Evolutionary conservation across 441 rosid genomes (phyloP).

Genomic region (Gossypium trilobum): DNA sequence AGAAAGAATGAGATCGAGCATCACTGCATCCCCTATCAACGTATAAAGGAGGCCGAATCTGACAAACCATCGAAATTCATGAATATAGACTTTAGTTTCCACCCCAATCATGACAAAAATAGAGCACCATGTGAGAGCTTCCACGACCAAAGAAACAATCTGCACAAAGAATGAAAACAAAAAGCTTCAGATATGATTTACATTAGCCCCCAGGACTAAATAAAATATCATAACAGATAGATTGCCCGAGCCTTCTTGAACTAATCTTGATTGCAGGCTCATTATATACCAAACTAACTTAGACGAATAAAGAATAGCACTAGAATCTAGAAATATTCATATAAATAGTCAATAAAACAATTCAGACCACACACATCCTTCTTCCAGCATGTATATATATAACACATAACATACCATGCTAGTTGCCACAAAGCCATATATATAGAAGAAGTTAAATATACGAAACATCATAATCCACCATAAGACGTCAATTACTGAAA

Average conservation of each 20-base stretch:
- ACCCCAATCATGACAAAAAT: constrained; percentile 56
- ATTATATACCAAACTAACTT: neutral
- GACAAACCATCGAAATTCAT: constrained; percentile 86
- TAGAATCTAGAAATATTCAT: neutral
- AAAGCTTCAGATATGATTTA: neutral
- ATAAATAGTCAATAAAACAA: neutral
- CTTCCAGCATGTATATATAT: neutral
- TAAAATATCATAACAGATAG: neutral
- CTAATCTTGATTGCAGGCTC: neutral
- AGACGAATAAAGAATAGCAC: neutral
- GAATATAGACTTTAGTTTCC: constrained; percentile 76
- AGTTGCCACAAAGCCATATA: neutral
- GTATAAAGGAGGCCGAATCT: constrained; percentile 73
- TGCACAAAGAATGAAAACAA: constrained; percentile 26
- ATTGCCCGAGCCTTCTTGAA: neutral
- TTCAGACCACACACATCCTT: neutral
- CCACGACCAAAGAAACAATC: constrained; percentile 62
- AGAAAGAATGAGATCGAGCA: constrained; percentile 68
- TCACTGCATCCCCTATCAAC: constrained; percentile 75
- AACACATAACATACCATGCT: neutral
- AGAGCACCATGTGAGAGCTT: constrained; percentile 83
- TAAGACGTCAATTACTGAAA: neutral
- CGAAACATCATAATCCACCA: neutral
- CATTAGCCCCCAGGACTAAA: neutral
- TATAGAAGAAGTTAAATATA: neutral